These are phyloP conservation scores for Aspergillus luchuensis DNA, from an alignment of 2,329 filamentous ascomycete species.

Conservation along the genomic window DNA sequence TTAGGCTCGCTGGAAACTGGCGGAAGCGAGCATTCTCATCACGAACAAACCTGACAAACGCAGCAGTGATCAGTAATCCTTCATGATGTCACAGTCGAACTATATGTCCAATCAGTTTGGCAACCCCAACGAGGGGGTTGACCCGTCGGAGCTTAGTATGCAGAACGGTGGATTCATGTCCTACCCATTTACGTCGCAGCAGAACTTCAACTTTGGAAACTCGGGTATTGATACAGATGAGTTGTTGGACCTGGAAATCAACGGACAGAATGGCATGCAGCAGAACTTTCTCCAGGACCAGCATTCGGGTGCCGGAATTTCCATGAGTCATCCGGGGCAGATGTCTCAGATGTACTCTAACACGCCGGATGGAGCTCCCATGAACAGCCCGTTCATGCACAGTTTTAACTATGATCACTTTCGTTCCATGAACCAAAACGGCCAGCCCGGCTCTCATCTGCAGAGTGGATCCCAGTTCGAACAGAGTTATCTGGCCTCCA, in stretches of 20 bases:
- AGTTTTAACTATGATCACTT: conserved; percentile 78
- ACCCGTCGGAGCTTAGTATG: conserved; percentile 84
- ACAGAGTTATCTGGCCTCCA: conserved; percentile 62
- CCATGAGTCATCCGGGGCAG: conserved; percentile 67
- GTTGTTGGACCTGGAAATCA: conserved; percentile 66
- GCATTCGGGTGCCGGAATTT: conserved; percentile 51
- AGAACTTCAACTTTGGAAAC: conserved; percentile 75
- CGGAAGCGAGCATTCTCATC: conserved; percentile 63
- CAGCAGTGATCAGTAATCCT: conserved; percentile 54
- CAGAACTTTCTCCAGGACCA: conserved; percentile 54
- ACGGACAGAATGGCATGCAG: conserved; percentile 41
- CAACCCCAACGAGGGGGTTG: conserved; percentile 64
- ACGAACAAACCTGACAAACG: conserved; percentile 69
- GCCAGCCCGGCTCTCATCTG: conserved; percentile 39
- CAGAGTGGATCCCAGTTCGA: conserved; percentile 48
- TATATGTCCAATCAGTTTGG: conserved; percentile 59
- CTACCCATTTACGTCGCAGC: conserved; percentile 62
- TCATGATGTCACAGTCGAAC: conserved; percentile 52
- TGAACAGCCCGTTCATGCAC: conserved; percentile 84
- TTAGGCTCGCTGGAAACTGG: conserved; percentile 45
- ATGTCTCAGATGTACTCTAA: conserved; percentile 79
- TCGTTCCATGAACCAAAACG: conserved; percentile 63
- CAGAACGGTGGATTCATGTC: conserved; percentile 54
- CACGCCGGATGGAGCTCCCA: conserved; percentile 87
- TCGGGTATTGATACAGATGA: conserved; percentile 87